phyloP scores from a whole-genome alignment of 306 rosid genomes.

The Biancaea sappan region DNA sequence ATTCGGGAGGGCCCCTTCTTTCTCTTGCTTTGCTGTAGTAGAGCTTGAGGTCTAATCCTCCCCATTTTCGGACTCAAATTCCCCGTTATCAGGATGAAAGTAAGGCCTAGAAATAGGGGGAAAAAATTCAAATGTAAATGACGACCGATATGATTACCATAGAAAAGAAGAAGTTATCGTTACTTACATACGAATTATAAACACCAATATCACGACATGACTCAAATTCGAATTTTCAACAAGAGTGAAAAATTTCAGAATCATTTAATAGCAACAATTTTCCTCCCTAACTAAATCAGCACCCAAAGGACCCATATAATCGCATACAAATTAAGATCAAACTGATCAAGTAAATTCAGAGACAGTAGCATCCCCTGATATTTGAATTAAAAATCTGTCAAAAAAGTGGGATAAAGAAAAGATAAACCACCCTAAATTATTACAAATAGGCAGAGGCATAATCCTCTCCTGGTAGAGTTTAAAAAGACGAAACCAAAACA shows the following conservation, averaged over 20 bases:
- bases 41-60: conserved; percentile 73
- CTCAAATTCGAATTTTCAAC: conserved; percentile 28
- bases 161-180: conserved; percentile 6
- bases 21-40: conserved; percentile 79
- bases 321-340: conserved; percentile 38
- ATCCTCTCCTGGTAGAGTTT: background rate
- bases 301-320: conserved; percentile 16
- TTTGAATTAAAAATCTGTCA: background rate
- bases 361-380: conserved; percentile 30
- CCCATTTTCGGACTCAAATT: conserved; percentile 51
- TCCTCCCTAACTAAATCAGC: background rate
- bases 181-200: conserved; percentile 4
- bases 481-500: background rate
- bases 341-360: conserved; percentile 10
- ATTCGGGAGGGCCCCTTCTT: conserved; percentile 71
- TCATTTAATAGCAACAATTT: background rate
- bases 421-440: conserved; percentile 10
- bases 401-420: background rate
- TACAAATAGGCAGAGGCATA: conserved; percentile 22
- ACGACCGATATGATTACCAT: conserved; percentile 4
- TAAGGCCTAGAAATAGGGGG: conserved; percentile 5
- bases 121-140: conserved; percentile 2
- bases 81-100: conserved; percentile 26
- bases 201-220: conserved; percentile 16
- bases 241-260: background rate